These are phyloP conservation scores for Yamadazyma blattariae DNA, from an alignment of 1,139 yeast genomes.

Conservation along the genomic window DNA sequence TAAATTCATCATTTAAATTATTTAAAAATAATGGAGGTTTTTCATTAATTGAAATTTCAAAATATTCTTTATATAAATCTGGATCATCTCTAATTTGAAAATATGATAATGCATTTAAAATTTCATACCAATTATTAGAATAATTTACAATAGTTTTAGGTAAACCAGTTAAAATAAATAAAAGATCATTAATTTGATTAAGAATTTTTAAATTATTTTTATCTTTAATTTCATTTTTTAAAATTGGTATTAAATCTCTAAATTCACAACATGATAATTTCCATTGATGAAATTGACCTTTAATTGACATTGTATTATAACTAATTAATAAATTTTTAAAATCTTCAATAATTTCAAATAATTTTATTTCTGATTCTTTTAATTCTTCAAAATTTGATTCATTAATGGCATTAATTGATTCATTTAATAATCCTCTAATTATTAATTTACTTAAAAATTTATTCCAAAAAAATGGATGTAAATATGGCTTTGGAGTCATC, in stretches of 20 bases:
- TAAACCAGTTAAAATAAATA: slow-evolving; percentile 52
- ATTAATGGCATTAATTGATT: slow-evolving; percentile 48
- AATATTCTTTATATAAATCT: slow-evolving; percentile 31
- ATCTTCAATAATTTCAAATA: slow-evolving; percentile 46
- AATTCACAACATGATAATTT: slow-evolving; percentile 49
- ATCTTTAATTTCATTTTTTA: slow-evolving; percentile 20
- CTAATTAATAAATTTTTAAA: slow-evolving; percentile 36
- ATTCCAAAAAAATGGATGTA: slow-evolving; percentile 64
- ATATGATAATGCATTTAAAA: slow-evolving; percentile 56
- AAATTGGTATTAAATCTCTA: slow-evolving; percentile 37
- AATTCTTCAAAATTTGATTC: slow-evolving; percentile 41
- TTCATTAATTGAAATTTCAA: slow-evolving; percentile 28
- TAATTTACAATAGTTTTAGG: slow-evolving; percentile 46
- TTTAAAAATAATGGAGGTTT: slow-evolving; percentile 25
- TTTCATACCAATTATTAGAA: slow-evolving; percentile 70
- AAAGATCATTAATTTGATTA: slow-evolving; percentile 41
- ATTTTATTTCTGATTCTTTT: slow-evolving; percentile 15
- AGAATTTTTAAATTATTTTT: slow-evolving; percentile 23
- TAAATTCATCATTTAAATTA: slow-evolving; percentile 16
- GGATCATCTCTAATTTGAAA: slow-evolving; percentile 54
- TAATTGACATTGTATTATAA: slow-evolving; percentile 41
- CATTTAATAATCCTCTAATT: slow-evolving; percentile 60
- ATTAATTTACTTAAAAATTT: slow-evolving; percentile 53
- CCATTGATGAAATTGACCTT: slow-evolving; percentile 48
- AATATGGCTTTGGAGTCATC: slow-evolving; percentile 46